phyloP scores from a whole-genome alignment of 2,329 filamentous ascomycete genomes.

The Sclerotinia borealis region DNA sequence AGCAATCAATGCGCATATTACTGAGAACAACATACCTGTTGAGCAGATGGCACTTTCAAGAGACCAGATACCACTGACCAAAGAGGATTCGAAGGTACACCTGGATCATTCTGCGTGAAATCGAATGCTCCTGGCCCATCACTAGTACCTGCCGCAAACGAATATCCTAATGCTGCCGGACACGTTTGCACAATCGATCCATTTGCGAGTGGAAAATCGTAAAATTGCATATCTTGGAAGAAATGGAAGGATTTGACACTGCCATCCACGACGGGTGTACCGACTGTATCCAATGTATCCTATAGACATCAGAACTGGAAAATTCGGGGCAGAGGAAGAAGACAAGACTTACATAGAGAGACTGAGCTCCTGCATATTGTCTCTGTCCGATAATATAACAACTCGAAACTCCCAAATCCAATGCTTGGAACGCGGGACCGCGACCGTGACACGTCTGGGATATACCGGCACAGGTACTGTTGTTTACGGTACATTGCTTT shows the following conservation, averaged over 20 bases:
- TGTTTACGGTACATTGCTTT: conserved; percentile 63
- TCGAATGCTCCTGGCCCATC: conserved; percentile 89
- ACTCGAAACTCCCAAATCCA: conserved; percentile 66
- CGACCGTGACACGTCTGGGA: conserved; percentile 62
- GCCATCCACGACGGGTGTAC: conserved; percentile 49
- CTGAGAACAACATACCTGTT: conserved; percentile 26
- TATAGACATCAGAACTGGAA: conserved; percentile 2
- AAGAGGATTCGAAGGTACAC: conserved; percentile 56
- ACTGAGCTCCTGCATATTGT: conserved; percentile 56
- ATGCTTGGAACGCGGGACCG: conserved; percentile 59
- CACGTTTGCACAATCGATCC: conserved; percentile 68
- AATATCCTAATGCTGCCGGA: conserved; percentile 80
- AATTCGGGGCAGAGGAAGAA: background rate
- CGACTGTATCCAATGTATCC: conserved; percentile 27
- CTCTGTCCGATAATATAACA: conserved; percentile 71
- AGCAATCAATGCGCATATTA: background rate
- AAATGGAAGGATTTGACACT: conserved; percentile 76
- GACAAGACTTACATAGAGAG: conserved; percentile 42
- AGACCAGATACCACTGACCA: conserved; percentile 70
- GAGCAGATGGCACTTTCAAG: conserved; percentile 60
- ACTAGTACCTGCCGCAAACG: conserved; percentile 85
- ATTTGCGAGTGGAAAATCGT: conserved; percentile 66
- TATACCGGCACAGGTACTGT: conserved; percentile 65
- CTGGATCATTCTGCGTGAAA: conserved; percentile 79
- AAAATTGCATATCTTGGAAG: conserved; percentile 77